Percentiles rank a stretch among this genome's conserved stretches.
phyloP scores from a whole-genome alignment of 768 basidiomycete genomes.

The Podaxis carcinomalis region DNA sequence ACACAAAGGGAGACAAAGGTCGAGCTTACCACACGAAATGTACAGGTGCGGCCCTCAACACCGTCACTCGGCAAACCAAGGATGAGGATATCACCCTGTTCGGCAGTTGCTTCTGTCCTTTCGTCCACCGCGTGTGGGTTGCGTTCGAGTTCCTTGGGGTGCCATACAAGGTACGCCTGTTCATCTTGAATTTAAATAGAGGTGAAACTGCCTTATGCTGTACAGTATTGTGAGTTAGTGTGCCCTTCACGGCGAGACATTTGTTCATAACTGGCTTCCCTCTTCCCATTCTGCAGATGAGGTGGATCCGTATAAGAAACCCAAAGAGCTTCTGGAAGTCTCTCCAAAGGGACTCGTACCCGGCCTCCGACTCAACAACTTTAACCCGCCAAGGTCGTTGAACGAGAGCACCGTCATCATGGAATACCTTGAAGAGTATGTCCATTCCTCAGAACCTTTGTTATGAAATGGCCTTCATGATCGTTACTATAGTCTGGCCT shows the following conservation, averaged over 20 bases:
- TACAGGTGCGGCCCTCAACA: slow-evolving; percentile 50
- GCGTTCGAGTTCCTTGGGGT: slow-evolving; percentile 66
- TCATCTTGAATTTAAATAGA: background rate
- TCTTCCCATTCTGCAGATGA: slow-evolving; percentile 45
- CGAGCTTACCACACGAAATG: slow-evolving; percentile 33
- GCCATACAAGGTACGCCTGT: slow-evolving; percentile 57
- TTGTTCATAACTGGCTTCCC: background rate
- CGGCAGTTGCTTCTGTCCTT: slow-evolving; percentile 73
- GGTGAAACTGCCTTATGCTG: background rate
- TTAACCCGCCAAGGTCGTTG: slow-evolving; percentile 52
- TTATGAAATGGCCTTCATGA: background rate
- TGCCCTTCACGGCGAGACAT: background rate
- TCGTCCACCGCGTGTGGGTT: slow-evolving; percentile 80
- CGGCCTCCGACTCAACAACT: slow-evolving; percentile 51
- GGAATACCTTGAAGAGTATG: slow-evolving; percentile 76
- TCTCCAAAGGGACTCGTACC: slow-evolving; percentile 85
- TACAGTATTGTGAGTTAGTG: slow-evolving; percentile 19
- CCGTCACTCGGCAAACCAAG: slow-evolving; percentile 42
- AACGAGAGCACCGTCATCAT: slow-evolving; percentile 81
- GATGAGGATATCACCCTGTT: slow-evolving; percentile 62
- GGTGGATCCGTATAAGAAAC: slow-evolving; percentile 82
- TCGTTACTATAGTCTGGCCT: slow-evolving; percentile 29
- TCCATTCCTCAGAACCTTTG: background rate
- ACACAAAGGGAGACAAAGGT: slow-evolving; percentile 21
- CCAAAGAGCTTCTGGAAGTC: slow-evolving; percentile 70